These are phyloP conservation scores for Aspergillus novofumigatus DNA, from an alignment of 2,329 filamentous ascomycete genomes.

Conservation along the genomic window DNA sequence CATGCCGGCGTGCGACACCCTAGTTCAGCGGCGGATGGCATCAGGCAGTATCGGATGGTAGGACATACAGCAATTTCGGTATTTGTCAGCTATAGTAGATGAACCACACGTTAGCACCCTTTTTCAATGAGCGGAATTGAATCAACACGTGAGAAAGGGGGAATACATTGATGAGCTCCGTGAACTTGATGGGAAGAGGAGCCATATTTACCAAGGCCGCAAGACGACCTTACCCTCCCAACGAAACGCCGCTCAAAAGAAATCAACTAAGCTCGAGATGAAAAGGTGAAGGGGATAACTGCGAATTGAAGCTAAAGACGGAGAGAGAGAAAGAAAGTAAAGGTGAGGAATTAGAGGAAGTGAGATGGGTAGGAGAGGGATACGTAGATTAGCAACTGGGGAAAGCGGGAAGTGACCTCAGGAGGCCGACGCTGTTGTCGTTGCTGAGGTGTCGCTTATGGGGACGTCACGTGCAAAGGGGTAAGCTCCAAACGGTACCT, in stretches of 20 bases:
- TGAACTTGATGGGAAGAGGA: slow-evolving; percentile 85
- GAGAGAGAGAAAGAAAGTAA: slow-evolving; percentile 15
- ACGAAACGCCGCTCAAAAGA: slow-evolving; percentile 36
- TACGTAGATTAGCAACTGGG: slow-evolving; percentile 20
- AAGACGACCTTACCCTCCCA: slow-evolving; percentile 41
- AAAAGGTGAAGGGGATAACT: slow-evolving; percentile 12
- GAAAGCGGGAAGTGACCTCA: slow-evolving; percentile 38
- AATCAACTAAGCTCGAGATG: slow-evolving; percentile 19
- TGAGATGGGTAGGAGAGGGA: slow-evolving; percentile 12
- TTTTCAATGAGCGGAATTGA: neutral
- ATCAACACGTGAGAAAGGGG: slow-evolving; percentile 31
- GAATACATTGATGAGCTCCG: slow-evolving; percentile 76
- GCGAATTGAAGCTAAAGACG: slow-evolving; percentile 10
- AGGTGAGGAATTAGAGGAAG: slow-evolving; percentile 13
- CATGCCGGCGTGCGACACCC: slow-evolving; percentile 15
- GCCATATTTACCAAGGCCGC: slow-evolving; percentile 47
- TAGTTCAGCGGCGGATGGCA: slow-evolving; percentile 3
- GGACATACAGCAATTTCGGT: slow-evolving; percentile 51
- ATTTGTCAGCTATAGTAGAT: slow-evolving; percentile 46
- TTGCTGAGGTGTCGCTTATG: slow-evolving; percentile 41
- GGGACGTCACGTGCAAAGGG: slow-evolving; percentile 30
- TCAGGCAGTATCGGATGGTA: slow-evolving; percentile 15
- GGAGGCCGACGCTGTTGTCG: slow-evolving; percentile 34
- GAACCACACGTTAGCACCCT: slow-evolving; percentile 30
- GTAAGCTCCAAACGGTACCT: slow-evolving; percentile 10